These are phyloP conservation scores for Calonectria fujianensis DNA, from an alignment of 2,329 filamentous ascomycete genomes.

Conservation along the genomic window DNA sequence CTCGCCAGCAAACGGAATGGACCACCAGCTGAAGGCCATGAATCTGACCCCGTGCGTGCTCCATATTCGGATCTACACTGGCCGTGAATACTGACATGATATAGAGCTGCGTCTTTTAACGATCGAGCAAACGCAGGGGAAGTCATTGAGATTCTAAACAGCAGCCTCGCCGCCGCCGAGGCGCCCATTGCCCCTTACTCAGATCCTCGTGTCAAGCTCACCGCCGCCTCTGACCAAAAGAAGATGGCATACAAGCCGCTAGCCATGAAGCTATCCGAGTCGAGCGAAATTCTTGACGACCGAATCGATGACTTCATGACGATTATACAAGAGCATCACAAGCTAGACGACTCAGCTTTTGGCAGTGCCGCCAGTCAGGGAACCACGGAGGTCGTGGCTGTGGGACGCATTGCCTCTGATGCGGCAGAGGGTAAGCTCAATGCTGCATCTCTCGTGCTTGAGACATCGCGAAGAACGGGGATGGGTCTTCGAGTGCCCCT, in stretches of 20 bases:
- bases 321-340: constrained; percentile 84
- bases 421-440: constrained; percentile 91
- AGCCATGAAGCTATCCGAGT: constrained; percentile 94
- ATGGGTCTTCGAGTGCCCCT: constrained; percentile 88
- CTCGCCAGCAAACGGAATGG: constrained; percentile 59
- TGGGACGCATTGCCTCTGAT: constrained; percentile 94
- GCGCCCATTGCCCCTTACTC: constrained; percentile 82
- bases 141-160: constrained; percentile 88
- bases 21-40: constrained; percentile 59
- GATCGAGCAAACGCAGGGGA: constrained; percentile 88
- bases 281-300: constrained; percentile 95
- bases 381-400: constrained; percentile 89
- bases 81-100: constrained; percentile 23
- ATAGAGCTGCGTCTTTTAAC: constrained; percentile 72
- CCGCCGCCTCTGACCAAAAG: constrained; percentile 89
- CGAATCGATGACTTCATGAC: constrained; percentile 91
- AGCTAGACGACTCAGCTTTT: constrained; percentile 86
- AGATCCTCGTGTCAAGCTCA: constrained; percentile 88
- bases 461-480: constrained; percentile 89
- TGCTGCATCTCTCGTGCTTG: constrained; percentile 87
- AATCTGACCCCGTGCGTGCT: constrained; percentile 55
- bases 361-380: constrained; percentile 91
- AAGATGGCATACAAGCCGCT: constrained; percentile 95
- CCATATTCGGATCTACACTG: too few species aligned
- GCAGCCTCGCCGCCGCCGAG: constrained; percentile 80